Percentiles rank a stretch among this genome's conserved stretches.
phyloP scores from a whole-genome alignment of 2,329 filamentous ascomycete genomes.

The Ophiostoma piceae region DNA sequence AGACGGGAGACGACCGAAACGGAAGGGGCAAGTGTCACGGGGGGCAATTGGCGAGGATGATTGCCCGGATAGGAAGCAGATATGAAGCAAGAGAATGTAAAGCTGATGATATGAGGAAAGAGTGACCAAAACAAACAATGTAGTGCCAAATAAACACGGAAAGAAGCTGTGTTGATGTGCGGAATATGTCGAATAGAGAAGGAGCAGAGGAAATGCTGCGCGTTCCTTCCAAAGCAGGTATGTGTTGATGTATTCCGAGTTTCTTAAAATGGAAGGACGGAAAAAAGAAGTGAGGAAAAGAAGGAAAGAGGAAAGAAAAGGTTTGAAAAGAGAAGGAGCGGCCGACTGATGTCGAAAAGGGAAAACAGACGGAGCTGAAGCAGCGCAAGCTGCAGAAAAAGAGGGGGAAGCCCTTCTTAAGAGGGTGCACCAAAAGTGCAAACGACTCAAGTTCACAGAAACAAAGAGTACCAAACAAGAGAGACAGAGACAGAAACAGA shows the following conservation, averaged over 20 bases:
- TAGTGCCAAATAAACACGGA: background rate
- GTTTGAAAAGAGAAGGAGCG: background rate
- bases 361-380: background rate
- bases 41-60: background rate
- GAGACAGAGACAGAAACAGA: background rate
- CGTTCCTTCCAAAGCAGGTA: conserved; percentile 1
- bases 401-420: background rate
- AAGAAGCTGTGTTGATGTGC: background rate
- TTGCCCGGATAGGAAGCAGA: background rate
- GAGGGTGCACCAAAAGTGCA: background rate
- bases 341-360: background rate
- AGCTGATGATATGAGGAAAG: background rate
- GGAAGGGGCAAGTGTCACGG: background rate
- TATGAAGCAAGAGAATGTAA: background rate
- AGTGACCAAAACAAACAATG: conserved; percentile 7
- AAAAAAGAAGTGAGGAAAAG: background rate
- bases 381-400: background rate
- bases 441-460: background rate
- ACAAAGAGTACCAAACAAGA: background rate
- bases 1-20: background rate
- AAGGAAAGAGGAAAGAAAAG: background rate
- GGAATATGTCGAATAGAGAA: background rate
- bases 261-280: background rate
- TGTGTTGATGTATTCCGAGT: background rate
- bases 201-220: background rate